phyloP scores from a whole-genome alignment of 495 filamentous ascomycete genomes.

The Geoglossum glabrum region DNA sequence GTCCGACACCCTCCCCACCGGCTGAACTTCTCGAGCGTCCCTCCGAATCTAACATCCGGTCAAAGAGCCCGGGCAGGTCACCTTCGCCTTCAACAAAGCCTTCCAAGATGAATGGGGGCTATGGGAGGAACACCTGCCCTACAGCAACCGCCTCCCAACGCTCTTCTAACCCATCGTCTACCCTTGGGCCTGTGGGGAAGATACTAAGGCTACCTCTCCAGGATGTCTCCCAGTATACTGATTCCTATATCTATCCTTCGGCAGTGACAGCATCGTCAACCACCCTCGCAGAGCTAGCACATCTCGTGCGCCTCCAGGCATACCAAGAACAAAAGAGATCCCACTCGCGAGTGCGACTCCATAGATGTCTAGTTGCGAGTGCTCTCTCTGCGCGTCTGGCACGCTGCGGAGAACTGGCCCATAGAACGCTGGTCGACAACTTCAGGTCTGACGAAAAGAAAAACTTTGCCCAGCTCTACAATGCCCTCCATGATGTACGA shows the following conservation, averaged over 20 bases:
- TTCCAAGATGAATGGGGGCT: constrained; percentile 3
- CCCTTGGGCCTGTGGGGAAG: constrained; percentile 22
- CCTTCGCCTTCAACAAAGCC: not conserved
- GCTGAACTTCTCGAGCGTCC: not conserved
- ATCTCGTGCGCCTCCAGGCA: constrained; percentile 45
- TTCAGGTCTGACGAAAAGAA: constrained; percentile 81
- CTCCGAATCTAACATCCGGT: not conserved
- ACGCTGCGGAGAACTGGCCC: constrained; percentile 55
- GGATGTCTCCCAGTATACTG: constrained; percentile 21
- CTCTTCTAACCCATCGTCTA: constrained; percentile 7
- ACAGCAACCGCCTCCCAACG: constrained; percentile 8
- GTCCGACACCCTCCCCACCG: constrained; percentile 4
- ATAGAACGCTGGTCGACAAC: constrained; percentile 68
- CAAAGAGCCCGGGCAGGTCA: constrained; percentile 1
- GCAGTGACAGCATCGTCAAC: constrained; percentile 28
- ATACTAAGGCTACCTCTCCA: constrained; percentile 22
- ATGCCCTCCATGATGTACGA: constrained; percentile 72
- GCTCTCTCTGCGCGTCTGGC: constrained; percentile 63
- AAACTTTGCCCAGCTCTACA: constrained; percentile 68
- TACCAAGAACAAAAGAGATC: constrained; percentile 55
- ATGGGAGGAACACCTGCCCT: constrained; percentile 1
- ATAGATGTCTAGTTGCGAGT: constrained; percentile 36
- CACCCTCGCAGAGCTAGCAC: constrained; percentile 49
- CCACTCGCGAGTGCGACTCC: constrained; percentile 44
- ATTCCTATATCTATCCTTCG: constrained; percentile 16